Evolutionary conservation across 1,284 basidiomycete genomes (phyloP).

Genomic region (Sanghuangporus baumii): DNA sequence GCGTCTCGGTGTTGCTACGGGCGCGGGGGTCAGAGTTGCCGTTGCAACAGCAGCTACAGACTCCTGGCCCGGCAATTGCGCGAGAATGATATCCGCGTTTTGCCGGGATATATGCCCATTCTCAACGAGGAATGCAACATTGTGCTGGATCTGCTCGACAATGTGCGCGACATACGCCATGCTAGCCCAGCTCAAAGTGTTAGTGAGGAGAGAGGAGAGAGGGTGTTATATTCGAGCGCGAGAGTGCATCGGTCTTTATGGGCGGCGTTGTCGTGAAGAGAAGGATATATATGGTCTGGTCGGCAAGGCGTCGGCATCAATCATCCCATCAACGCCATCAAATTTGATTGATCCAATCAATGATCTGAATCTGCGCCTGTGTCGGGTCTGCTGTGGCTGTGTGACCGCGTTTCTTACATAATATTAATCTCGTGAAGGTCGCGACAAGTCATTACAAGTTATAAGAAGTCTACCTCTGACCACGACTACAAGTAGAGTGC

Average conservation of each 20-base stretch:
- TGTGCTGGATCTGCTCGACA: conserved; percentile 54
- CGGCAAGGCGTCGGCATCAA: background rate
- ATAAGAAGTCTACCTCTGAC: background rate
- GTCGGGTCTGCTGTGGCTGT: too few species aligned
- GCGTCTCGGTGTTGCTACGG: conserved; percentile 6
- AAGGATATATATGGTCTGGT: background rate
- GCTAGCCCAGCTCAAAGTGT: background rate
- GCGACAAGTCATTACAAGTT: background rate
- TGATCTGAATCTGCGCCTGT: background rate
- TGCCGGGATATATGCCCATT: conserved; percentile 49
- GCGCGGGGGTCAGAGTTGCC: conserved; percentile 1
- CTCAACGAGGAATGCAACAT: conserved; percentile 55
- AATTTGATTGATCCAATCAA: background rate
- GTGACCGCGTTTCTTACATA: background rate
- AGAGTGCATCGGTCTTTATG: background rate
- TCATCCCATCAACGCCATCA: background rate
- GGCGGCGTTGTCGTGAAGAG: background rate
- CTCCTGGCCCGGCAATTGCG: conserved; percentile 36
- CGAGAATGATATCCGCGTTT: conserved; percentile 47
- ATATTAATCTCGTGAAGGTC: background rate
- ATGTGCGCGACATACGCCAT: conserved; percentile 40
- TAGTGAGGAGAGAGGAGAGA: background rate
- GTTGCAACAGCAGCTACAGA: background rate
- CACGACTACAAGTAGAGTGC: background rate
- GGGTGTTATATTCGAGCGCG: background rate